Evolutionary conservation across 2,329 filamentous ascomycete species (phyloP).

Genomic region (Phymatotrichopsis omnivora): DNA sequence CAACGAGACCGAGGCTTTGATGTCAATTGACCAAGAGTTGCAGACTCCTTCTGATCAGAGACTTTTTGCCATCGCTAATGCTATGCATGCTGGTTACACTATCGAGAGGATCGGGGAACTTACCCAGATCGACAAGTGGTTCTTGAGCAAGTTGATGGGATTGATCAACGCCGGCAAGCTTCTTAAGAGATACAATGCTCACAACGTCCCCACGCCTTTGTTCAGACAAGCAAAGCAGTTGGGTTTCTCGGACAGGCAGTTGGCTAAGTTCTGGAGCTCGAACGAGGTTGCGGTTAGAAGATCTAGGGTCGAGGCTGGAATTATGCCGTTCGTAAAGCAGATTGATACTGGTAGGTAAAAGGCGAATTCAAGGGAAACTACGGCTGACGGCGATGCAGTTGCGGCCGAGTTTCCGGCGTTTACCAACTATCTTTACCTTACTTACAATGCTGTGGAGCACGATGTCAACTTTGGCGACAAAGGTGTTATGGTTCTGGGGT

Average conservation of each 20-base stretch:
- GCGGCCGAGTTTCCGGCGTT: slow-evolving; percentile 90
- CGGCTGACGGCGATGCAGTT: slow-evolving; percentile 43
- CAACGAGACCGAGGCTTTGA: slow-evolving; percentile 79
- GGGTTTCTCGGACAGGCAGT: slow-evolving; percentile 86
- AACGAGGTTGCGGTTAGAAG: slow-evolving; percentile 86
- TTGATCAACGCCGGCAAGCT: slow-evolving; percentile 78
- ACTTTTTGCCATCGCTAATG: slow-evolving; percentile 93
- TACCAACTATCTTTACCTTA: slow-evolving; percentile 94
- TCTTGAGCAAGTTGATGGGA: slow-evolving; percentile 81
- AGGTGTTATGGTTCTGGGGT: slow-evolving; percentile 91
- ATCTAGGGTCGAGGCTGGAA: slow-evolving; percentile 66
- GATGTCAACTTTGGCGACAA: slow-evolving; percentile 80
- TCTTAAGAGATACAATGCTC: slow-evolving; percentile 60
- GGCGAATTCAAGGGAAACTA: slow-evolving; percentile 5
- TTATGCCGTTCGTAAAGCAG: slow-evolving; percentile 88
- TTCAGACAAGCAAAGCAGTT: slow-evolving; percentile 82
- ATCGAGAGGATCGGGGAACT: slow-evolving; percentile 97
- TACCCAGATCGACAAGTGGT: slow-evolving; percentile 99
- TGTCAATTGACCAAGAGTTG: slow-evolving; percentile 91
- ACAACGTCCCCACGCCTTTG: slow-evolving; percentile 52
- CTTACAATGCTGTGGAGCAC: slow-evolving; percentile 82
- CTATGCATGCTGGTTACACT: slow-evolving; percentile 86
- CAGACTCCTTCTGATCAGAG: slow-evolving; percentile 97
- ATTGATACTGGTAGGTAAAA: slow-evolving; percentile 59
- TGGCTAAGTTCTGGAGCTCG: slow-evolving; percentile 88